Percentiles rank a stretch among this genome's conserved stretches.
phyloP scores from a whole-genome alignment of 108 stramenopile genomes.

The Bacterosira constricta region DNA sequence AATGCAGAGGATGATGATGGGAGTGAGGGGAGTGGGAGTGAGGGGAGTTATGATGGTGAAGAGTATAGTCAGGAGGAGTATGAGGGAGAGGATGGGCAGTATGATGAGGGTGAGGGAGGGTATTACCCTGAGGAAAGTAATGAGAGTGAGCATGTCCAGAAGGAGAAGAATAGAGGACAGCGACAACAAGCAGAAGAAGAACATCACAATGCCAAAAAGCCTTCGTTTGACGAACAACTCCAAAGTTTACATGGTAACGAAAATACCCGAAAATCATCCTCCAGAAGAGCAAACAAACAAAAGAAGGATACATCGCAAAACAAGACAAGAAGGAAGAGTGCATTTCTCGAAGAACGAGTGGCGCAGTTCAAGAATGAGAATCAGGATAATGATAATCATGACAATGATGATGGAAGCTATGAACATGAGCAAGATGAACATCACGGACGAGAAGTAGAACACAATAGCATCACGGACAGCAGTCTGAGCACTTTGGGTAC shows the following conservation, averaged over 20 bases:
- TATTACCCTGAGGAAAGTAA: neutral
- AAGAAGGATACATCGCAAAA: neutral
- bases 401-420: neutral
- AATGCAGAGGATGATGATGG: conserved; percentile 36
- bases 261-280: no score
- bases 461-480: neutral
- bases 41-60: conserved; percentile 1
- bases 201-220: neutral
- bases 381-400: neutral
- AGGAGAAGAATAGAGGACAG: neutral
- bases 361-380: conserved; percentile 1
- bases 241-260: no score
- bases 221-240: neutral
- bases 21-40: conserved; percentile 6
- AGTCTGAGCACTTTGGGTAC: conserved; percentile 17
- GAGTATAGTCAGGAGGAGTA: conserved; percentile 10
- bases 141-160: neutral
- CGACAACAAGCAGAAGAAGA: neutral
- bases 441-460: neutral
- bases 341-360: conserved; percentile 10
- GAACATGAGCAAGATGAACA: neutral
- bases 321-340: neutral
- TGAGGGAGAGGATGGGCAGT: conserved; percentile 1
- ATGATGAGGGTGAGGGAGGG: neutral
- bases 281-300: no score